Conservation (phyloP, 2,329 filamentous ascomycete genomes). For the Paracoccidioides lutzii region DNA sequence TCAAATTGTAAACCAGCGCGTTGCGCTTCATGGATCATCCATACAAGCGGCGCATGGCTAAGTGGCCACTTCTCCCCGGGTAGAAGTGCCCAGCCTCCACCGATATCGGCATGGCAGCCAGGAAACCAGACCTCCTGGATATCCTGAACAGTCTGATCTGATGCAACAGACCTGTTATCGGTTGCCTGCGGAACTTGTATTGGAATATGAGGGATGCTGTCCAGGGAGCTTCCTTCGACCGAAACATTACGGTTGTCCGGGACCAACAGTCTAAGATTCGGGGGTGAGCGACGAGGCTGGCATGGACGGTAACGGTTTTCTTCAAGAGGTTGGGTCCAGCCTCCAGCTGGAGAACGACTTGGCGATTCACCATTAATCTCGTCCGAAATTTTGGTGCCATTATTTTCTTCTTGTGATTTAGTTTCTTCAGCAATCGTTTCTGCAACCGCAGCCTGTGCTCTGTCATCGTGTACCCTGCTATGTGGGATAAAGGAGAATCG, state of each 20-base stretch:
- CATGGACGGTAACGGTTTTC: constrained; percentile 3
- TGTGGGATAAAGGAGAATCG: background rate
- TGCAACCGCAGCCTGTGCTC: no score
- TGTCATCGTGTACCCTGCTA: background rate
- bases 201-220: constrained; percentile 1
- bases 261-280: background rate
- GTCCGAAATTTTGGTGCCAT: background rate
- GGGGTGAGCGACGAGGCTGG: background rate
- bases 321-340: background rate
- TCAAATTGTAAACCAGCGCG: constrained; percentile 60
- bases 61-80: constrained; percentile 22
- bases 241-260: background rate
- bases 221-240: constrained; percentile 1
- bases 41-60: constrained; percentile 40
- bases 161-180: constrained; percentile 1
- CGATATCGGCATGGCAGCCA: constrained; percentile 42
- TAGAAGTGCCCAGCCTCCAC: constrained; percentile 38
- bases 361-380: background rate
- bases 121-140: constrained; percentile 45
- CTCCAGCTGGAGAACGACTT: no score
- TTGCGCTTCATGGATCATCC: constrained; percentile 43
- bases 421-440: background rate
- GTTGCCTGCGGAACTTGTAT: background rate
- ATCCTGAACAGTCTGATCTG: constrained; percentile 29
- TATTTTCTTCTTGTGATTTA: background rate